A percentile compares a stretch with the other conserved stretches of the same genome.
Evolutionary conservation across 345 rosid genomes (phyloP).

Genomic region (Eutrema yunnanense): DNA sequence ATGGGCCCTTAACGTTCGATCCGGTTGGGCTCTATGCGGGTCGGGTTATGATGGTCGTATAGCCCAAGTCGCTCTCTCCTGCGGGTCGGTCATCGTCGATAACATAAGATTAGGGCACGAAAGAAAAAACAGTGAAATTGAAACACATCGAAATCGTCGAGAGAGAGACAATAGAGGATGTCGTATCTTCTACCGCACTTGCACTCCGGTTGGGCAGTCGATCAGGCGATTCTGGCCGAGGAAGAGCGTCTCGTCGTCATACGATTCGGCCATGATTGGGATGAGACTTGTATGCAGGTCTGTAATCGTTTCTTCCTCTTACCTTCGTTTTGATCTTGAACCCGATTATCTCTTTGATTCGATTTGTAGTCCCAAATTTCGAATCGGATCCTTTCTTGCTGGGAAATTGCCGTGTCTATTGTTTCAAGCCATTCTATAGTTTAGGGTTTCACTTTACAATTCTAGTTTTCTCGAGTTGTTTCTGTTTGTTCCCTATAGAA

Average conservation of each 20-base stretch:
- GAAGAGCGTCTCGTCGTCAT: constrained; percentile 92
- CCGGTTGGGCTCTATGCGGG: neutral
- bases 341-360: neutral
- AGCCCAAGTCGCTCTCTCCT: neutral
- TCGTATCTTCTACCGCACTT: constrained; percentile 85
- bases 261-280: constrained; percentile 95
- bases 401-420: neutral
- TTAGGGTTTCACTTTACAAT: neutral
- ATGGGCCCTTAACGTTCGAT: neutral
- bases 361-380: neutral
- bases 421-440: neutral
- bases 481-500: neutral
- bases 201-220: constrained; percentile 96
- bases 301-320: neutral
- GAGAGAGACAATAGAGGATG: constrained; percentile 30
- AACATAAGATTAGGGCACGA: neutral
- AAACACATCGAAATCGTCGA: neutral
- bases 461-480: neutral
- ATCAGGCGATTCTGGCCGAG: constrained; percentile 89
- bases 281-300: constrained; percentile 97
- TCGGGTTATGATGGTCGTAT: neutral
- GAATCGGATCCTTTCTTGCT: neutral
- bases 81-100: neutral
- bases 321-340: neutral
- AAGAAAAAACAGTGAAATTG: neutral